phyloP scores from a whole-genome alignment of 1,284 basidiomycete species.

The Pseudozyma sp. region DNA sequence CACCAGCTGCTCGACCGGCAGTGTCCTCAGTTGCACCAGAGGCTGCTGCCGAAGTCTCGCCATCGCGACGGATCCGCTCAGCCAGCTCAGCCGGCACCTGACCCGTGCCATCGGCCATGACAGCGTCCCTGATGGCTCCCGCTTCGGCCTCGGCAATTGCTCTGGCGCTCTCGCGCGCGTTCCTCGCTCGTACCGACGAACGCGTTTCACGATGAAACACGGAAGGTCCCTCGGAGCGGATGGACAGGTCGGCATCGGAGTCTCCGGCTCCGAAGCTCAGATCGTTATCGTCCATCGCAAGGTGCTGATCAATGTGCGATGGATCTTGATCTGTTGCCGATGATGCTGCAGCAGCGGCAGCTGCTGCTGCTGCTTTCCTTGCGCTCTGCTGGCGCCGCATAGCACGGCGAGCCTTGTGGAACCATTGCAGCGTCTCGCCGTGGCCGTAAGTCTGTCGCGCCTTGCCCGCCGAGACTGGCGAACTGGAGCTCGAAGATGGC shows the following conservation, averaged over 20 bases:
- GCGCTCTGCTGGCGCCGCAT: constrained; percentile 40
- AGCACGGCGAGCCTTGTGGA: constrained; percentile 51
- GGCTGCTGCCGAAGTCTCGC: constrained; percentile 17
- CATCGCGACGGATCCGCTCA: constrained; percentile 31
- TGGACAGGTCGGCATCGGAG: constrained; percentile 39
- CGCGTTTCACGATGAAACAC: constrained; percentile 17
- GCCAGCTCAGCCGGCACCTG: constrained; percentile 35
- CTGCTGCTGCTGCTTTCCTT: constrained; percentile 19
- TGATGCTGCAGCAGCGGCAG: constrained; percentile 2
- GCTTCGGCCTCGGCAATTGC: constrained; percentile 54
- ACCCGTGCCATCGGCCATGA: constrained; percentile 54
- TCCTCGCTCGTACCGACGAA: constrained; percentile 15
- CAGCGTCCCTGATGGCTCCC: constrained; percentile 46
- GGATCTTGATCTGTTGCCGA: constrained; percentile 3
- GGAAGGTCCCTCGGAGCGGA: constrained; percentile 32
- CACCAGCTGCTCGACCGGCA: neutral
- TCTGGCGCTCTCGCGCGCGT: constrained; percentile 22
- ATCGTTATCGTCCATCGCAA: constrained; percentile 15
- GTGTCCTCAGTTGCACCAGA: neutral
- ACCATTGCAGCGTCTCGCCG: constrained; percentile 54
- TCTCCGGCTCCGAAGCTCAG: constrained; percentile 25
- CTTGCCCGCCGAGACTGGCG: constrained; percentile 19
- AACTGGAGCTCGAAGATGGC: constrained; percentile 21
- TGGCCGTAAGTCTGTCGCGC: constrained; percentile 26
- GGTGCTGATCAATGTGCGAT: neutral